phyloP scores from a whole-genome alignment of 2,329 filamentous ascomycete species.

The Apiospora marii region DNA sequence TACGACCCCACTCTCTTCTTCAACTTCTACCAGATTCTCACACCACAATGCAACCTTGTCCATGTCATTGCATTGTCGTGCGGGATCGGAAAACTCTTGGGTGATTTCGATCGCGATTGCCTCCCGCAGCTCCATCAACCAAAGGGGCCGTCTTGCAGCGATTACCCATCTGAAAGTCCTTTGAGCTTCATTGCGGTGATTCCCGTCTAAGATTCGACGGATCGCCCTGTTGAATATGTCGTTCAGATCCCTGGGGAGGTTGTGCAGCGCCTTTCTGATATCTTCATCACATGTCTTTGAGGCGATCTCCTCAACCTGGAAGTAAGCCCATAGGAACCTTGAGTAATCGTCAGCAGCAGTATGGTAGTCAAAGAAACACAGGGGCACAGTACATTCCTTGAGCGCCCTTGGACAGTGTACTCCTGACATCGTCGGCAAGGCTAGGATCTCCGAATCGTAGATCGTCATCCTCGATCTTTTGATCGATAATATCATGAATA shows the following conservation, averaged over 20 bases:
- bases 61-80: not conserved
- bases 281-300: not conserved
- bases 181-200: not conserved
- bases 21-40: not conserved
- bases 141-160: not conserved
- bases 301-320: slow-evolving; percentile 11
- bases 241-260: not conserved
- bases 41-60: not conserved
- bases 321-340: not conserved
- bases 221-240: not conserved
- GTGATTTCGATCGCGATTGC: not conserved
- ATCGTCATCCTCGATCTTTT: not conserved
- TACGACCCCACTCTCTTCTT: not conserved
- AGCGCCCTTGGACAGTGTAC: not conserved
- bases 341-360: not conserved
- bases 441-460: not conserved
- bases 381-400: slow-evolving; percentile 4
- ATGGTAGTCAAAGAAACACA: no score
- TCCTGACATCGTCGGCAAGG: not conserved
- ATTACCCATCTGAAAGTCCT: not conserved
- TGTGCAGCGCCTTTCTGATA: not conserved
- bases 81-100: not conserved
- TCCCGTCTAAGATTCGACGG: not conserved
- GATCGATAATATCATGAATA: not conserved
- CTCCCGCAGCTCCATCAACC: not conserved